Conservation (phyloP, 257 asterid species). For the Solanum piurae region DNA sequence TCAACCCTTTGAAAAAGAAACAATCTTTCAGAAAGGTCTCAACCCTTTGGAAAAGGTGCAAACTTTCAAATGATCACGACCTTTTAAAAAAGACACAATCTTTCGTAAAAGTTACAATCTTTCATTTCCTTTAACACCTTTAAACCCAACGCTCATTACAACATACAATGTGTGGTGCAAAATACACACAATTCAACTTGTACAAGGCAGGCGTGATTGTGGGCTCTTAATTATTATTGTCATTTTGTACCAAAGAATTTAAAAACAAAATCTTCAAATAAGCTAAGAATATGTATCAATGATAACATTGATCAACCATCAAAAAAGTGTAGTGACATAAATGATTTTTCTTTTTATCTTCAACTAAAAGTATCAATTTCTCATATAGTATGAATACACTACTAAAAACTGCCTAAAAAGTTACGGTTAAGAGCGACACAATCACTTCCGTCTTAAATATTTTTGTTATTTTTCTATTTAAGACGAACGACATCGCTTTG, state of each 20-base stretch:
- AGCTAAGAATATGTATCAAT: background rate
- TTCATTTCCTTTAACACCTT: no score
- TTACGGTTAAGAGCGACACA: accelerated
- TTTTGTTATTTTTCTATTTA: no score
- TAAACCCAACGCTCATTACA: background rate
- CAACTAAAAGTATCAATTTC: background rate
- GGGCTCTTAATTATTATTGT: background rate
- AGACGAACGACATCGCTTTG: accelerated
- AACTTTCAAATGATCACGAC: no score
- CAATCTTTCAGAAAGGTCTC: no score
- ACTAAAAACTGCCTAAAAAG: no score
- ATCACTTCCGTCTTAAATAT: no score
- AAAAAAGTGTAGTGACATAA: background rate
- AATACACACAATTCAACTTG: no score
- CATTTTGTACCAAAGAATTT: background rate
- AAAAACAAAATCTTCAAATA: background rate
- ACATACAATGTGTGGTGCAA: background rate
- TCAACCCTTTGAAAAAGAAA: no score
- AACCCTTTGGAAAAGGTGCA: no score
- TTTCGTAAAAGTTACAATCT: accelerated
- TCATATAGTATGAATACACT: no score
- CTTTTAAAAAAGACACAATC: accelerated
- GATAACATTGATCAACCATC: no score
- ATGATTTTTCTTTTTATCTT: background rate
- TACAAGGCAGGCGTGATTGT: background rate